Percentiles rank a stretch among this genome's conserved stretches.
Evolutionary conservation across 106 monocot genomes (phyloP).

Genomic region (Dendrobium catenatum): DNA sequence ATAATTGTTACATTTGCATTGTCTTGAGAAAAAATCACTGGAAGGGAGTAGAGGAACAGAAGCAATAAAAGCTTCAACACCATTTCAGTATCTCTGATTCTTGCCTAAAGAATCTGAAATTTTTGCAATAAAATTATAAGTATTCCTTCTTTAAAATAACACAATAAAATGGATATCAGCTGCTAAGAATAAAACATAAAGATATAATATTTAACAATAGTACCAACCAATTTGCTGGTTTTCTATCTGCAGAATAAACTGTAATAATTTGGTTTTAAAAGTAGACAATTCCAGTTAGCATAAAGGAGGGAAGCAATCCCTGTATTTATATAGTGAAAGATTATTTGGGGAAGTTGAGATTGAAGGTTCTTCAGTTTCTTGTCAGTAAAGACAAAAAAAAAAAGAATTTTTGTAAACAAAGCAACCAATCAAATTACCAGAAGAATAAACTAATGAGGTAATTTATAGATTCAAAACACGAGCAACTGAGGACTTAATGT

Average conservation of each 20-base stretch:
- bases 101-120: background rate
- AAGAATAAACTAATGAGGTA: background rate
- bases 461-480: background rate
- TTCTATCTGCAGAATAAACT: background rate
- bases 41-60: slow-evolving; percentile 33
- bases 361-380: background rate
- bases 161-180: background rate
- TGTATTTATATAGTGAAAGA: background rate
- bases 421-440: background rate
- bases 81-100: slow-evolving; percentile 21
- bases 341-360: background rate
- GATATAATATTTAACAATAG: too few relatives aligned
- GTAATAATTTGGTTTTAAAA: background rate
- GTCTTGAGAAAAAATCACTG: slow-evolving; percentile 29
- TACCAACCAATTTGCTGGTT: background rate
- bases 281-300: too few relatives aligned
- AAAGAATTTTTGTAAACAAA: slow-evolving; percentile 5
- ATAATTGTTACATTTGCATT: slow-evolving; percentile 29
- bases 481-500: background rate
- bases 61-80: slow-evolving; percentile 26
- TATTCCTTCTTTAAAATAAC: background rate
- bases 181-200: too few relatives aligned
- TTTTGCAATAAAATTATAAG: too few relatives aligned
- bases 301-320: background rate
- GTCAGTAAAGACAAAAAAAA: background rate